A percentile compares a stretch with the other conserved stretches of the same genome.
Conservation (phyloP, 2,329 filamentous ascomycete species). For the Ceratocystis ficicola region DNA sequence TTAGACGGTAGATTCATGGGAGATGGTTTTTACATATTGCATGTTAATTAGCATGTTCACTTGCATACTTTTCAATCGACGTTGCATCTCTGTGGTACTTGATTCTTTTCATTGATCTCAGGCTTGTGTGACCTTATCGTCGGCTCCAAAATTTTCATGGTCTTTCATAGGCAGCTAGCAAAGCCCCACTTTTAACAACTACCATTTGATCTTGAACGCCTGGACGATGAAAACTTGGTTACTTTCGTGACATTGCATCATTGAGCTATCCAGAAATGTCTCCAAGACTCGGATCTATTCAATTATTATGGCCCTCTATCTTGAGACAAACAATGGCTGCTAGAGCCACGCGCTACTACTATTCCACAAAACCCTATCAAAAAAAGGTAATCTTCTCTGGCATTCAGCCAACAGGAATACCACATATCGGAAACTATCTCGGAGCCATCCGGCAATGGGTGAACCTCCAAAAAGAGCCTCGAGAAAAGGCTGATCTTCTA, state of each 20-base stretch:
- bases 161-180: neutral
- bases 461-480: constrained; percentile 55
- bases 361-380: constrained; percentile 24
- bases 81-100: neutral
- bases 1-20: neutral
- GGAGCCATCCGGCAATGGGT: constrained; percentile 84
- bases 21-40: neutral
- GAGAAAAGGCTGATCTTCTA: constrained; percentile 49
- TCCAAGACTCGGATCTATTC: neutral
- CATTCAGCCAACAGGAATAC: constrained; percentile 89
- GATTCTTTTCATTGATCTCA: neutral
- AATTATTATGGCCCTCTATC: neutral
- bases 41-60: neutral
- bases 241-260: neutral
- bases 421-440: constrained; percentile 90
- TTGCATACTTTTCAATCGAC: neutral
- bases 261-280: neutral
- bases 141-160: constrained; percentile 1
- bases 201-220: neutral
- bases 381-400: constrained; percentile 67
- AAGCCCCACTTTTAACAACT: constrained; percentile 13
- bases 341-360: neutral
- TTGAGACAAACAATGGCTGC: neutral
- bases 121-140: neutral
- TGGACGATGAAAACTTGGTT: neutral